These are phyloP conservation scores for Diaporthe humulicola DNA, from an alignment of 2,329 filamentous ascomycete genomes.

Conservation along the genomic window DNA sequence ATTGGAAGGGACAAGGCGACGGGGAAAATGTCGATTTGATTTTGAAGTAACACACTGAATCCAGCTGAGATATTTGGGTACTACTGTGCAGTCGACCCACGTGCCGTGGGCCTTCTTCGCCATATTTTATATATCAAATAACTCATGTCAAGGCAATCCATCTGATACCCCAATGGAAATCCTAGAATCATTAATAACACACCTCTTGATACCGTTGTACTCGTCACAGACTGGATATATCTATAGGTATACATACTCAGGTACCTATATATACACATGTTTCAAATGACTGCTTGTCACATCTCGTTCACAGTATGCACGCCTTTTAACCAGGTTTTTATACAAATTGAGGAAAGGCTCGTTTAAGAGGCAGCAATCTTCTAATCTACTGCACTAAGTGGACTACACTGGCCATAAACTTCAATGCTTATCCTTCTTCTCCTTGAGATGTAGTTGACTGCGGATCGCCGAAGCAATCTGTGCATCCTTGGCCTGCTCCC, in stretches of 20 bases:
- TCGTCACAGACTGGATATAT: too few relatives aligned
- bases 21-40: neutral
- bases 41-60: neutral
- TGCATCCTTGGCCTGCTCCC: constrained; percentile 88
- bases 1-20: neutral
- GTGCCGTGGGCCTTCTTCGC: neutral
- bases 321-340: neutral
- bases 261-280: too few relatives aligned
- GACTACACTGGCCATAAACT: neutral
- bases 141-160: too few relatives aligned
- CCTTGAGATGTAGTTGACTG: constrained; percentile 58
- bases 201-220: neutral
- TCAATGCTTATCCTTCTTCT: constrained; percentile 24
- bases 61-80: neutral
- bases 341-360: neutral
- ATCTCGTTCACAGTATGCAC: neutral
- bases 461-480: constrained; percentile 81
- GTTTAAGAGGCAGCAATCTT: too few relatives aligned
- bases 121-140: neutral
- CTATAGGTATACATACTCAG: too few relatives aligned
- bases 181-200: neutral
- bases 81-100: too few relatives aligned
- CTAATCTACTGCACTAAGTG: too few relatives aligned
- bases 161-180: neutral
- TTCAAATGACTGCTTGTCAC: neutral